Conservation (phyloP, 257 asterid genomes). For the Nicotiana benthamiana region DNA sequence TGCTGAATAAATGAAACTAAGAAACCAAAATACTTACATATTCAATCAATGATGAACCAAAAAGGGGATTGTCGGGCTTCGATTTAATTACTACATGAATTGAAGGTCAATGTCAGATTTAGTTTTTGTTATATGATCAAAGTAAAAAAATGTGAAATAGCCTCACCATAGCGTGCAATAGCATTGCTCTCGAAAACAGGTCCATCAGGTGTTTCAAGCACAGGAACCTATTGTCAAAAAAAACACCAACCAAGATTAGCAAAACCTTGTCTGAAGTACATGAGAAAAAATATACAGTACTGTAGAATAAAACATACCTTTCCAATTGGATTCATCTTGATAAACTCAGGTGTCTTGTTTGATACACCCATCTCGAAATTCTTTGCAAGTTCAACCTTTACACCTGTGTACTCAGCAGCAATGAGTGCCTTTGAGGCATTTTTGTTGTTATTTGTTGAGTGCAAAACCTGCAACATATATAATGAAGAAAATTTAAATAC, state of each 20-base stretch:
- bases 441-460: constrained; percentile 35
- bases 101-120: neutral
- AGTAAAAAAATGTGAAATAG: neutral
- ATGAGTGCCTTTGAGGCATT: constrained; percentile 49
- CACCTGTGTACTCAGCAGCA: constrained; percentile 54
- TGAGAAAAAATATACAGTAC: neutral
- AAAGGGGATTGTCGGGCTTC: constrained; percentile 42
- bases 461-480: constrained; percentile 42
- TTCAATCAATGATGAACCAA: constrained; percentile 59
- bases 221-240: constrained; percentile 71
- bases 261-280: neutral
- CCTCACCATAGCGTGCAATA: constrained; percentile 81
- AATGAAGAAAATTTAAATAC: neutral
- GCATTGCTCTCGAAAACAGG: constrained; percentile 83
- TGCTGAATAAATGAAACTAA: neutral
- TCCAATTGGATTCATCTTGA: constrained; percentile 87
- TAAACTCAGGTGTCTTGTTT: constrained; percentile 69
- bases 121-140: neutral
- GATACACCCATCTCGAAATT: constrained; percentile 68
- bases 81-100: constrained; percentile 40
- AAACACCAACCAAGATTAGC: constrained; percentile 39
- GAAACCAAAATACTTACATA: constrained; percentile 38
- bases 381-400: constrained; percentile 44
- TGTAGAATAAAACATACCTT: constrained; percentile 31
- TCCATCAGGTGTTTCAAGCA: constrained; percentile 92